These are phyloP conservation scores for Hypoxylon fuscum DNA, from an alignment of 495 filamentous ascomycete species.

Conservation along the genomic window DNA sequence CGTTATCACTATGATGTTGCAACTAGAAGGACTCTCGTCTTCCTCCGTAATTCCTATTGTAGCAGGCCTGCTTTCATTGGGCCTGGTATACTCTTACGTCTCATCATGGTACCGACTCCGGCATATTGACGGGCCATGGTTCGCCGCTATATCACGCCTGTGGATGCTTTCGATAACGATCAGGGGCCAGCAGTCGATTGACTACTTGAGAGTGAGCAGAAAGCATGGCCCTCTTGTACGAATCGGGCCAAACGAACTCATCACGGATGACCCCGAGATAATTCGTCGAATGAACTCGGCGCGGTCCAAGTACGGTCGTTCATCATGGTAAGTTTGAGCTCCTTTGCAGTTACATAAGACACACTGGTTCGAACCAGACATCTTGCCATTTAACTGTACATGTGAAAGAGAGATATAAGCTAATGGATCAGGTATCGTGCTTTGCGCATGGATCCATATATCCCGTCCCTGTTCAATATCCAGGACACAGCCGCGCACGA, in stretches of 20 bases:
- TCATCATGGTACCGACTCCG: slow-evolving; percentile 37
- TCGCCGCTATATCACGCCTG: slow-evolving; percentile 32
- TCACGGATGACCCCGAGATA: slow-evolving; percentile 52
- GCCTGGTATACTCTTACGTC: slow-evolving; percentile 17
- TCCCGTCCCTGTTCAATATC: slow-evolving; percentile 17
- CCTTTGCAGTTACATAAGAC: too few species aligned
- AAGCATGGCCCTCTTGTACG: slow-evolving; percentile 49
- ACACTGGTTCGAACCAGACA: too few species aligned
- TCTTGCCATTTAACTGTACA: too few species aligned
- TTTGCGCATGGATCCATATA: slow-evolving; percentile 46
- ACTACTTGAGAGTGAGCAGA: slow-evolving; percentile 21
- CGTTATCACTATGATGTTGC: slow-evolving; percentile 6
- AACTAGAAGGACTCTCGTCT: slow-evolving; percentile 5
- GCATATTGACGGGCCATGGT: slow-evolving; percentile 37
- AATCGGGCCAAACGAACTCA: slow-evolving; percentile 49
- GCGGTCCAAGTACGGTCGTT: slow-evolving; percentile 46
- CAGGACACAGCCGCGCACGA: slow-evolving; percentile 42
- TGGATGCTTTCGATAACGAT: slow-evolving; percentile 36
- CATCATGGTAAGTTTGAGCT: slow-evolving; percentile 48
- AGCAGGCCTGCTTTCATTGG: neutral
- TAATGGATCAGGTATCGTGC: too few species aligned
- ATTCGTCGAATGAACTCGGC: slow-evolving; percentile 50
- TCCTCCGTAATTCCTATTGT: slow-evolving; percentile 1
- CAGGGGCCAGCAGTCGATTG: slow-evolving; percentile 24
- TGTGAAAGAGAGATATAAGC: too few species aligned